These are phyloP conservation scores for Yarrowia alimentaria DNA, from an alignment of 805 yeast species.

Conservation along the genomic window DNA sequence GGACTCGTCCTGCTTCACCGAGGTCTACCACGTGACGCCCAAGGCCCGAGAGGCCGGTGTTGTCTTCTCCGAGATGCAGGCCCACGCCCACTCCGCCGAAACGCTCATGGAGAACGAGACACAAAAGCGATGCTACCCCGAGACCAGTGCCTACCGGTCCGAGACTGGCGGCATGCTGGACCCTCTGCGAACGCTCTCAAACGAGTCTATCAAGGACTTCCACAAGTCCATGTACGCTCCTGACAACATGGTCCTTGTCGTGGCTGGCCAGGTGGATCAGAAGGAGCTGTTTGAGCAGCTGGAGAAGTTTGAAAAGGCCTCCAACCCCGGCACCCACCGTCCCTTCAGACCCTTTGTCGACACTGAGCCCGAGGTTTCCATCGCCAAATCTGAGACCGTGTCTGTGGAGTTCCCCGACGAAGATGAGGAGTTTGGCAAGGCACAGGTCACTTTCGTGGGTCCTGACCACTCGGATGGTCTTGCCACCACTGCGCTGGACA, in stretches of 20 bases:
- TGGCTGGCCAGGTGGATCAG: conserved; percentile 84
- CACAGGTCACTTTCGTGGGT: conserved; percentile 77
- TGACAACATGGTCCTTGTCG: conserved; percentile 75
- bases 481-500: conserved; percentile 65
- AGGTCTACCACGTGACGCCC: conserved; percentile 93
- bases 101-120: conserved; percentile 57
- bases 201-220: conserved; percentile 70
- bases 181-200: conserved; percentile 69
- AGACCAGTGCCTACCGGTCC: conserved; percentile 76
- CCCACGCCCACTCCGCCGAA: conserved; percentile 75
- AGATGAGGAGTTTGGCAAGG: conserved; percentile 80
- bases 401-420: conserved; percentile 80
- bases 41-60: conserved; percentile 91
- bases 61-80: conserved; percentile 96
- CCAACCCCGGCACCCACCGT: conserved; percentile 44
- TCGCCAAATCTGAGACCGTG: conserved; percentile 45
- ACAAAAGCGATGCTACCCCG: conserved; percentile 42
- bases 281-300: conserved; percentile 62
- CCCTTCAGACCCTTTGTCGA: conserved; percentile 78
- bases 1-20: conserved; percentile 88
- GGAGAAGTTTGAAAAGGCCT: conserved; percentile 57
- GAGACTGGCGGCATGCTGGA: conserved; percentile 91
- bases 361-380: conserved; percentile 46
- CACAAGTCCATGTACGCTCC: conserved; percentile 74
- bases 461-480: conserved; percentile 56